These are phyloP conservation scores for Didymella keratinophila DNA, from an alignment of 2,329 filamentous ascomycete species.

Conservation along the genomic window DNA sequence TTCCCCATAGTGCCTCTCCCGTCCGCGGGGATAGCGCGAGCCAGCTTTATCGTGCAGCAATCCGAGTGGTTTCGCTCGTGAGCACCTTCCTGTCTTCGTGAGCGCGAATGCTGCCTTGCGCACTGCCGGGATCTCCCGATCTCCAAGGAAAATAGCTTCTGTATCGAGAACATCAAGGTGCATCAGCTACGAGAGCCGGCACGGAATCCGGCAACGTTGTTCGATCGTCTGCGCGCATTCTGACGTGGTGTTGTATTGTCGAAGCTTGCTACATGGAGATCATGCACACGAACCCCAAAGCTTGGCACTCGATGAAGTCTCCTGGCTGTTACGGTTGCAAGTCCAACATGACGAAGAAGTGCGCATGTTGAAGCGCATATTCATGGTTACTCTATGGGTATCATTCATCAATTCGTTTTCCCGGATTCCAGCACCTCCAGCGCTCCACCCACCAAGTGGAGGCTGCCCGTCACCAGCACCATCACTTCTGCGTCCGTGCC, in stretches of 20 bases:
- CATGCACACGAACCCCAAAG: not conserved
- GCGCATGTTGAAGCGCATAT: constrained; percentile 34
- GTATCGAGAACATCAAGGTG: constrained; percentile 5
- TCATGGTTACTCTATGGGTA: constrained; percentile 25
- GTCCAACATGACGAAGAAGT: not conserved
- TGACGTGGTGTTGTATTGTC: constrained; percentile 4
- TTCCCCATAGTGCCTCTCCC: constrained; percentile 13
- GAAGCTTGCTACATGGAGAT: not conserved
- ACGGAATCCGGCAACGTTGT: constrained; percentile 1
- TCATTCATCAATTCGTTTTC: constrained; percentile 23
- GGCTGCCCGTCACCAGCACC: constrained; percentile 80
- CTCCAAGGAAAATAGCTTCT: constrained; percentile 7
- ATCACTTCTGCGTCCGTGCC: constrained; percentile 58
- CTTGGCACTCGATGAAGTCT: not conserved
- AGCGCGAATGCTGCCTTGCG: not conserved
- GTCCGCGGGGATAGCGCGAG: constrained; percentile 16
- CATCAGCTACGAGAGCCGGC: constrained; percentile 1
- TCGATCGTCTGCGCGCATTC: not conserved
- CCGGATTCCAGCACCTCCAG: constrained; percentile 72
- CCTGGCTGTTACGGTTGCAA: not conserved
- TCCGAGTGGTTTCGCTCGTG: constrained; percentile 8
- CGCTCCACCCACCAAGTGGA: constrained; percentile 83
- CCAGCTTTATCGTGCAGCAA: constrained; percentile 3
- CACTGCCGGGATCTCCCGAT: constrained; percentile 12
- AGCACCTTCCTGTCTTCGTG: constrained; percentile 13